Evolutionary conservation across 331 rosid genomes (phyloP), one percentile per base, ranked within the genome.

Genomic region (Stylosanthes scabra): DNA sequence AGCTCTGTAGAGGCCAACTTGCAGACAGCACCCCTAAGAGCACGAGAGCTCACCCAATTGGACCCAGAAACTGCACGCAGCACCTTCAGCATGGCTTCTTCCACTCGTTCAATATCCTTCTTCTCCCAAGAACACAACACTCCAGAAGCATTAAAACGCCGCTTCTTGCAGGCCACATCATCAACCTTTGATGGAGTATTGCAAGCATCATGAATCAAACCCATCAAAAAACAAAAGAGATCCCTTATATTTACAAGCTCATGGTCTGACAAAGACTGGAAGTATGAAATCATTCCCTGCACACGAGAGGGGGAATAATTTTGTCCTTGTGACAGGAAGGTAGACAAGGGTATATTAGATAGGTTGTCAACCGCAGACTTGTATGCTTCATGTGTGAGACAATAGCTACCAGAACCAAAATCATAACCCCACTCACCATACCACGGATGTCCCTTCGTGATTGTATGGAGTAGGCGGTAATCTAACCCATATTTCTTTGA

Each of bases 391-490:
- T 72, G 76, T 15, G 97, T 88, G 74, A 95, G 88, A 65, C 93
- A 93, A 82, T 87, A 95, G 88, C 99, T 95, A 80, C 97, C 99
- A 28, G 92, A 86, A 76, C 97, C 97, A 77, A 95, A 95, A 79
- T 86, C 88, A 72, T 88, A 95, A 41, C 97, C 99, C 99, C 99
- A 95, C 60, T 86, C 84, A 72, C 99, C 97, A 68, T 95, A 91
- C 99, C 99, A 95, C 1, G 97, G 87, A 79, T 81, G 85, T 12
- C 97, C 93, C 80, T 86, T 86, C 47, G 80, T 75, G 41, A 95
- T 84, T 54, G 97, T 91, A 82, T 95, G 99, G 63, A 91, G 91
- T 51, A 95, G 76, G 79, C 97, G 90, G 69, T 95, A 95, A 76
- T 90, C 99, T 74, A 92, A 60, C 41, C 97, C 97, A 70, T 83